These are phyloP conservation scores for Brassica cretica DNA, from an alignment of 345 rosid species.

Conservation along the genomic window DNA sequence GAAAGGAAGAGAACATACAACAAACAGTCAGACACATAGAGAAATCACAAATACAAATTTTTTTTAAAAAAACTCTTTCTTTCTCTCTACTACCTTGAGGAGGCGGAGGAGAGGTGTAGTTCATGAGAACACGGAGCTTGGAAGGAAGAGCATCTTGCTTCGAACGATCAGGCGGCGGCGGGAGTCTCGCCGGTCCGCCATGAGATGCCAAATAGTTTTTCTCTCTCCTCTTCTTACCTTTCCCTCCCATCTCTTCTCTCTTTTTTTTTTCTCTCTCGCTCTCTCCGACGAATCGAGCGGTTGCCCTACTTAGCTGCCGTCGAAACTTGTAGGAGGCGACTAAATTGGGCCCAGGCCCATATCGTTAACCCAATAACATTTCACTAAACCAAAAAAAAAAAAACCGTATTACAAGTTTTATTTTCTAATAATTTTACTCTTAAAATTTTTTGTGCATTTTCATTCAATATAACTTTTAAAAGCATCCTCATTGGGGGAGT, in stretches of 20 bases:
- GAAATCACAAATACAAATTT: neutral
- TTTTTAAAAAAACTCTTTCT: neutral
- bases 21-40: neutral
- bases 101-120: slow-evolving; percentile 48
- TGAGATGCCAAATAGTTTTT: slow-evolving; percentile 83
- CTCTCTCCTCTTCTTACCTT: slow-evolving; percentile 80
- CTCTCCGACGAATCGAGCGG: neutral
- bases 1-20: neutral
- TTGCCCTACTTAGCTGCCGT: slow-evolving; percentile 5
- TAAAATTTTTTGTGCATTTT: too few species aligned
- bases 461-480: too few species aligned
- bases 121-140: slow-evolving; percentile 80
- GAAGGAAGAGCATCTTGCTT: slow-evolving; percentile 73
- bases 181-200: slow-evolving; percentile 68
- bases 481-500: too few species aligned
- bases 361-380: neutral
- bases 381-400: neutral
- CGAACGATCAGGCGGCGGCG: slow-evolving; percentile 83
- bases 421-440: neutral
- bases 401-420: neutral
- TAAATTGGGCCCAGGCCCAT: slow-evolving; percentile 8
- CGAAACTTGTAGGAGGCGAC: neutral
- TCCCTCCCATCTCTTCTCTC: slow-evolving; percentile 65
- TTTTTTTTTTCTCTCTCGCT: neutral
- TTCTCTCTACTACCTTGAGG: slow-evolving; percentile 28